Percentiles rank a stretch among this genome's conserved stretches.
Evolutionary conservation across 179 eudicot genomes (phyloP).

Genomic region (Nepenthes alata): DNA sequence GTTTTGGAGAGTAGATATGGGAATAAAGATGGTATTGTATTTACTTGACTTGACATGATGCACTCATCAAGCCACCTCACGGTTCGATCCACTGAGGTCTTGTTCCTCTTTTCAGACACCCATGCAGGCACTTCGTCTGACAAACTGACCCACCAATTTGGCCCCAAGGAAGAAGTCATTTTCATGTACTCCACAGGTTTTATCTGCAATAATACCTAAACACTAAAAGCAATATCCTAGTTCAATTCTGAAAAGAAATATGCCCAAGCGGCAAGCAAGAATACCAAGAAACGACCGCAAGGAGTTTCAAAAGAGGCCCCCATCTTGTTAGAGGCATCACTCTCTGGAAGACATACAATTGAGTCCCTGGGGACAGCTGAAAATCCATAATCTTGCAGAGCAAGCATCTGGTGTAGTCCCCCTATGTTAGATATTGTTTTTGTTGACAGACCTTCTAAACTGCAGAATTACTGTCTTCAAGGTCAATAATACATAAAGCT

Average conservation of each 20-base stretch:
- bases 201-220: slow-evolving; percentile 25
- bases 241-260: not conserved
- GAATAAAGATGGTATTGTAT: slow-evolving; percentile 1
- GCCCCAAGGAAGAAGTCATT: slow-evolving; percentile 54
- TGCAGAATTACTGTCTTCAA: slow-evolving; percentile 12
- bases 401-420: slow-evolving; percentile 54
- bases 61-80: slow-evolving; percentile 76
- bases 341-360: slow-evolving; percentile 47
- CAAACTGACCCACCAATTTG: slow-evolving; percentile 55
- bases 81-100: slow-evolving; percentile 62
- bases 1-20: not conserved
- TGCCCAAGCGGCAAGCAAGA: not conserved
- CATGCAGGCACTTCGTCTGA: slow-evolving; percentile 81
- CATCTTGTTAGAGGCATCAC: slow-evolving; percentile 34
- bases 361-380: slow-evolving; percentile 61
- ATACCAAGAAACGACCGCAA: slow-evolving; percentile 58
- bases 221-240: not conserved
- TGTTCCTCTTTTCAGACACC: slow-evolving; percentile 65
- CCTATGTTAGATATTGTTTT: slow-evolving; percentile 43
- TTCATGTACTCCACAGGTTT: slow-evolving; percentile 55
- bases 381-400: slow-evolving; percentile 48
- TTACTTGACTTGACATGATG: slow-evolving; percentile 37
- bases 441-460: slow-evolving; percentile 39
- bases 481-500: not conserved
- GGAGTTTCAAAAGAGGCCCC: slow-evolving; percentile 85